Percentiles rank a stretch among this genome's conserved stretches.
Conservation (phyloP, 1,284 basidiomycete genomes). For the Fomitopsis pinicola region DNA sequence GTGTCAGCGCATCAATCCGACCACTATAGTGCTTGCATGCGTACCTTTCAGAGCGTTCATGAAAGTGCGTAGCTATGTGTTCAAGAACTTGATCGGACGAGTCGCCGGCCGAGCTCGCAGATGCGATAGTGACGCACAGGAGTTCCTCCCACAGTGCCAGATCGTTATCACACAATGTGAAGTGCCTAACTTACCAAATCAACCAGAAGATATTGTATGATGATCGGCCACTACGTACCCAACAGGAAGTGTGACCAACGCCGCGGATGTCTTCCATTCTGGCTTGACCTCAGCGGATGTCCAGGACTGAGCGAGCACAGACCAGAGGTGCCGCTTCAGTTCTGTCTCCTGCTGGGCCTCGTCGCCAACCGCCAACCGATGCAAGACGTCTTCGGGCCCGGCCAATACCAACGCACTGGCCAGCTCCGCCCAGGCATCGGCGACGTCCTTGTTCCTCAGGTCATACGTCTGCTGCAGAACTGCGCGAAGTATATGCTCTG, state of each 20-base stretch:
- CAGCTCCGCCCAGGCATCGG: conserved; percentile 39
- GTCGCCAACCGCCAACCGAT: conserved; percentile 9
- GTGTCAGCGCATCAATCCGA: background rate
- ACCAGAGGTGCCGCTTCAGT: conserved; percentile 26
- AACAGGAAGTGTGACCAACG: conserved; percentile 42
- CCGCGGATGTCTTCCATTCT: conserved; percentile 34
- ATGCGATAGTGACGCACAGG: conserved; percentile 5
- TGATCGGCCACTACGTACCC: conserved; percentile 28
- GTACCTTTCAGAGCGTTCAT: background rate
- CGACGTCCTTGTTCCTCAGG: conserved; percentile 33
- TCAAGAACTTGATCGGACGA: conserved; percentile 6
- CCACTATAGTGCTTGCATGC: background rate
- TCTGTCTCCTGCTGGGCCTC: conserved; percentile 4
- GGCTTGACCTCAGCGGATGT: conserved; percentile 2
- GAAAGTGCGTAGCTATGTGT: conserved; percentile 1
- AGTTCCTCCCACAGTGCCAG: conserved; percentile 6
- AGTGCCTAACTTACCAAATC: background rate
- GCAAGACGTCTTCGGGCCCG: conserved; percentile 23
- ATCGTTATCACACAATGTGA: conserved; percentile 13
- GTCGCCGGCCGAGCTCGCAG: background rate
- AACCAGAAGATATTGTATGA: background rate
- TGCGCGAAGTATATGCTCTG: conserved; percentile 38
- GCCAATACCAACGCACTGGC: conserved; percentile 38
- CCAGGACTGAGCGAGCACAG: conserved; percentile 23
- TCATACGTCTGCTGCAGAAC: conserved; percentile 38